phyloP scores from a whole-genome alignment of 495 filamentous ascomycete species.

The Bathelium albidoporum region DNA sequence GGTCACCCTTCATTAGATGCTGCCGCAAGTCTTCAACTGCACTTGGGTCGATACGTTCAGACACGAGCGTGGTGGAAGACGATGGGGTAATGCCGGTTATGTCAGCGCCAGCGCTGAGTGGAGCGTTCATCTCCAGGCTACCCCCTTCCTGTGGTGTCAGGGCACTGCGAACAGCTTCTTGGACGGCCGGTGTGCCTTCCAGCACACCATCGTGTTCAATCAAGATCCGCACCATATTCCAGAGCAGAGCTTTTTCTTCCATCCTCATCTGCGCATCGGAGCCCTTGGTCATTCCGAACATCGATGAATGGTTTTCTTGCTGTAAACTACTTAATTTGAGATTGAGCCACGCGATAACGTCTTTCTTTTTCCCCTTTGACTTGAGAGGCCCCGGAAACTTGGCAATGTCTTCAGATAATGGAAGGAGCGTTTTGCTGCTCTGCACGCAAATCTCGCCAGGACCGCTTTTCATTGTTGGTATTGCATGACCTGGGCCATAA shows the following conservation, averaged over 20 bases:
- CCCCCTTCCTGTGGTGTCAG: constrained; percentile 49
- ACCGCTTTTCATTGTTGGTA: constrained; percentile 70
- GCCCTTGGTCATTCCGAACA: constrained; percentile 31
- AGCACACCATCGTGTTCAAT: constrained; percentile 78
- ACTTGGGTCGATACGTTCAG: constrained; percentile 56
- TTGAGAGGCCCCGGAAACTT: constrained; percentile 86
- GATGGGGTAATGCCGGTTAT: constrained; percentile 26
- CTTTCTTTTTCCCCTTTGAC: constrained; percentile 90
- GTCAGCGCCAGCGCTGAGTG: constrained; percentile 16
- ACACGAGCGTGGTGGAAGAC: constrained; percentile 24
- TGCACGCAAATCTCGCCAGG: constrained; percentile 75
- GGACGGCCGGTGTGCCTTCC: constrained; percentile 62
- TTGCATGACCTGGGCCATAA: constrained; percentile 60
- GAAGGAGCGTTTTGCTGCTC: constrained; percentile 57
- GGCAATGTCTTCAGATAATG: constrained; percentile 56
- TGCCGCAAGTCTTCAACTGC: constrained; percentile 60
- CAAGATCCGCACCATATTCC: constrained; percentile 72
- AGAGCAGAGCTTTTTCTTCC: constrained; percentile 77
- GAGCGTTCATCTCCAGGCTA: constrained; percentile 12
- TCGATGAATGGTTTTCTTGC: constrained; percentile 42
- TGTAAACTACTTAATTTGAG: constrained; percentile 64
- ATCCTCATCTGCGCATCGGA: constrained; percentile 35
- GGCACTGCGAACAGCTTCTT: constrained; percentile 59
- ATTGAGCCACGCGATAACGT: constrained; percentile 71
- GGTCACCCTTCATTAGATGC: constrained; percentile 65